Base-by-base conservation (phyloP, 192 early-diverging fungal species). In the Umbelopsis sp. region DNA sequence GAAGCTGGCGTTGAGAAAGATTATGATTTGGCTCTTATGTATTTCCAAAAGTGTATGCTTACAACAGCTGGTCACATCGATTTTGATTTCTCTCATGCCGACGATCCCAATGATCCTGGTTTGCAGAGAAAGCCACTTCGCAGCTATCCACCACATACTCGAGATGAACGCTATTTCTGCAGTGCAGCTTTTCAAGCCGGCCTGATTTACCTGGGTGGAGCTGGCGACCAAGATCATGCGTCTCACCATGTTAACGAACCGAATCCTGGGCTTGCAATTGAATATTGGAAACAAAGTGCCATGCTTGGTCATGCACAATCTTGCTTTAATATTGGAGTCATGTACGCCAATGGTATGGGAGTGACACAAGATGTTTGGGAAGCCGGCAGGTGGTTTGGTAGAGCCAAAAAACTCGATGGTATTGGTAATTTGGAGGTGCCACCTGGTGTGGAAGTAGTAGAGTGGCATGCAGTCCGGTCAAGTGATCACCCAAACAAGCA, bases 251-350 rank as follows among this genome's bases (percentile, higher is more conserved):
- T 79, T 13, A 35, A 35, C 30, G 61, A 74, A 12, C 67, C 50
- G 0, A 68, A 79, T 70, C 53, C 78, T 46, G 51, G 30, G 5
- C 30, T 79, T 18, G 78, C 73, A 6, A 66, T 79, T 13, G 64
- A 73, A 23, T 79, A 79, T 66, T 79, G 78, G 78, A 67, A 72
- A 48, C 69, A 75, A 48, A 71, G 73, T 27, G 78, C 70, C 13
- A 30, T 79, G 27, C 68, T 79, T 46, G 78, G 78, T 12, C 74
- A 79, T 47, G 78, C 78, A 8, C 78, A 79, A 46, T 68, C 78
- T 6, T 74, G 73, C 37, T 79, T 67, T 20, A 79, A 79, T 27
- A 69, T 79, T 46, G 78, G 74, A 20, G 75, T 79, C 25, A 47
- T 74, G 61, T 69, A 71, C 35, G 70, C 71, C 16, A 79, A 79